Evolutionary conservation across 352 stramenopile genomes (phyloP).

Genomic region (Thalassiosira mediterranea): DNA sequence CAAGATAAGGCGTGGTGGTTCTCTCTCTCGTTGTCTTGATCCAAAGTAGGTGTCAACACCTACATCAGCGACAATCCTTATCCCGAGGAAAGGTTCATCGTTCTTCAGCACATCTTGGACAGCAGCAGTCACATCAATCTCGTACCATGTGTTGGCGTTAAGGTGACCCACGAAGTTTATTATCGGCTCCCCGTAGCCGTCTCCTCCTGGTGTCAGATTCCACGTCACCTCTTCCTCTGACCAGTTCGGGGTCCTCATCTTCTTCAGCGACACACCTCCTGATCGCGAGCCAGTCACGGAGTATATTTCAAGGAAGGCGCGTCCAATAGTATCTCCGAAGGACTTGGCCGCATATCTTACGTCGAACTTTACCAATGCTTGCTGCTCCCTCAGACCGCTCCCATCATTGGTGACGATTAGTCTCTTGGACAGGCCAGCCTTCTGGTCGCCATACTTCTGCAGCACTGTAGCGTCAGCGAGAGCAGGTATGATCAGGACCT

Average conservation of each 20-base stretch:
- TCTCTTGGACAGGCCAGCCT: too few relatives aligned
- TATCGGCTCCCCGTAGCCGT: conserved; percentile 36
- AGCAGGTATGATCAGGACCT: conserved; percentile 23
- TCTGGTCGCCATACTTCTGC: conserved; percentile 11
- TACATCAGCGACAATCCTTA: conserved; percentile 42
- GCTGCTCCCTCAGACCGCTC: too few relatives aligned
- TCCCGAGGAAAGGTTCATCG: conserved; percentile 30
- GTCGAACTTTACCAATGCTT: too few relatives aligned
- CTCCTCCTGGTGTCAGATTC: conserved; percentile 35
- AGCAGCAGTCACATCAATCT: conserved; percentile 42
- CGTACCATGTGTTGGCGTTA: conserved; percentile 44
- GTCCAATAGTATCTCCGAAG: conserved; percentile 25
- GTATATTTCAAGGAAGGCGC: conserved; percentile 36
- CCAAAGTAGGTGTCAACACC: conserved; percentile 32
- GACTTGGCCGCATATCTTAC: conserved; percentile 27
- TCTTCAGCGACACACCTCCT: conserved; percentile 41
- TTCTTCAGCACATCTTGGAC: conserved; percentile 45
- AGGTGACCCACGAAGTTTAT: conserved; percentile 41
- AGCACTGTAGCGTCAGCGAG: conserved; percentile 38
- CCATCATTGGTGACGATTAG: too few relatives aligned
- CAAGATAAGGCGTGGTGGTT: conserved; percentile 35
- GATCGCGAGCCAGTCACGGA: conserved; percentile 15
- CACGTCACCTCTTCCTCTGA: conserved; percentile 42
- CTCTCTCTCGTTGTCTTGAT: conserved; percentile 36
- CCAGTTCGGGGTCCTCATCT: conserved; percentile 43